Evolutionary conservation across 192 early-diverging fungal genomes (phyloP).

Genomic region (Geranomyces michiganensis): DNA sequence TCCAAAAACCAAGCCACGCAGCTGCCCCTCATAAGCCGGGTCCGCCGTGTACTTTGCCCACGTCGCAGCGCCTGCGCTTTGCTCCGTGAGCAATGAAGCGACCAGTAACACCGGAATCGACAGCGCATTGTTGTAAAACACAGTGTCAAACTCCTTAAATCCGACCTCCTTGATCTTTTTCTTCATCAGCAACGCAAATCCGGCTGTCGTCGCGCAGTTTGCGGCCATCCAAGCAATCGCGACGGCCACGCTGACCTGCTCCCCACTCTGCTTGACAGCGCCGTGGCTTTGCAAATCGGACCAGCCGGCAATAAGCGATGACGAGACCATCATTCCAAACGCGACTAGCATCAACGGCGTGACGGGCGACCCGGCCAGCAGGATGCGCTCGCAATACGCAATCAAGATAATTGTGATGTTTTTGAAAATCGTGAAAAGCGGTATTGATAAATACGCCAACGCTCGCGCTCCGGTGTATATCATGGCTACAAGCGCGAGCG

Average conservation of each 20-base stretch:
- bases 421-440: slow-evolving; percentile 97
- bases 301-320: slow-evolving; percentile 82
- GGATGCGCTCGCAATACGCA: slow-evolving; percentile 87
- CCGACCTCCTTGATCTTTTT: slow-evolving; percentile 82
- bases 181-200: slow-evolving; percentile 90
- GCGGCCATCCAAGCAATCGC: slow-evolving; percentile 79
- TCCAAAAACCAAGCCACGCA: slow-evolving; percentile 56
- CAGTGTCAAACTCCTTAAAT: slow-evolving; percentile 98
- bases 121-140: slow-evolving; percentile 93
- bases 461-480: slow-evolving; percentile 97
- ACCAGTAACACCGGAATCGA: slow-evolving; percentile 71
- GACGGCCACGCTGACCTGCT: slow-evolving; percentile 4
- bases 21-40: slow-evolving; percentile 19
- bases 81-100: slow-evolving; percentile 45
- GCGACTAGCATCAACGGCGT: slow-evolving; percentile 79
- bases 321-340: slow-evolving; percentile 80
- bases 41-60: slow-evolving; percentile 42
- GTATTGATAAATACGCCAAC: slow-evolving; percentile 88
- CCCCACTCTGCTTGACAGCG: slow-evolving; percentile 32
- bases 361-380: slow-evolving; percentile 77
- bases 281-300: slow-evolving; percentile 44
- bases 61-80: slow-evolving; percentile 16
- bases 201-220: slow-evolving; percentile 90
- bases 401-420: slow-evolving; percentile 98
- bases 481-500: slow-evolving; percentile 85